Conservation (phyloP, 345 rosid species). For the Firmiana major region DNA sequence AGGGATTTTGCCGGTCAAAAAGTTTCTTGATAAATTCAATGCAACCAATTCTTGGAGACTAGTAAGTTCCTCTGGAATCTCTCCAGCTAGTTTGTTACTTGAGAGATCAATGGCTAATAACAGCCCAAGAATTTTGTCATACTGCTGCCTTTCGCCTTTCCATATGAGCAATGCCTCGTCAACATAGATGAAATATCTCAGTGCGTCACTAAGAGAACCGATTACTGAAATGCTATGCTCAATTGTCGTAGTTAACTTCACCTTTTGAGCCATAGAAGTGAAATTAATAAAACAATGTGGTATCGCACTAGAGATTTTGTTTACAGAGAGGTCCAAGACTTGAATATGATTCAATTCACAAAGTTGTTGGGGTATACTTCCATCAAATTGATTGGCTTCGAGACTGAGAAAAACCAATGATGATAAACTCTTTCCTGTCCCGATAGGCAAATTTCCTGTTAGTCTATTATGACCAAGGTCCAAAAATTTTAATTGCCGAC, state of each 20-base stretch:
- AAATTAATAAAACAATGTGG: neutral
- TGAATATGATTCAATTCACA: neutral
- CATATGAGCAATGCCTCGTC: constrained; percentile 21
- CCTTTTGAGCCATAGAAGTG: neutral
- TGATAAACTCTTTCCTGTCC: neutral
- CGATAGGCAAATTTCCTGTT: neutral
- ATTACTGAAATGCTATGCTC: neutral
- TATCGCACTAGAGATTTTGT: neutral
- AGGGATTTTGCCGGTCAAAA: constrained; percentile 21
- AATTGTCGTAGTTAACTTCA: neutral
- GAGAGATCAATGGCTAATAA: constrained; percentile 15
- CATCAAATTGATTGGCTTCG: neutral
- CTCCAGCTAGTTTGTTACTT: constrained; percentile 26
- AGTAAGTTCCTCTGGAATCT: constrained; percentile 27
- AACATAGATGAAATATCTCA: neutral
- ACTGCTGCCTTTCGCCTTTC: constrained; percentile 18
- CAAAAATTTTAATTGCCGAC: neutral
- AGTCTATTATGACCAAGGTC: neutral
- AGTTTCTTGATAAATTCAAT: constrained; percentile 15
- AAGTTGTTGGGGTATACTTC: neutral
- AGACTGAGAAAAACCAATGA: neutral
- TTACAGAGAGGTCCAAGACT: neutral
- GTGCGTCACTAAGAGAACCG: too few species aligned
- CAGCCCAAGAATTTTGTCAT: neutral
- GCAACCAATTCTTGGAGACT: constrained; percentile 12